These are phyloP conservation scores for Prunella vulgaris DNA, from an alignment of 257 asterid species.

Conservation along the genomic window DNA sequence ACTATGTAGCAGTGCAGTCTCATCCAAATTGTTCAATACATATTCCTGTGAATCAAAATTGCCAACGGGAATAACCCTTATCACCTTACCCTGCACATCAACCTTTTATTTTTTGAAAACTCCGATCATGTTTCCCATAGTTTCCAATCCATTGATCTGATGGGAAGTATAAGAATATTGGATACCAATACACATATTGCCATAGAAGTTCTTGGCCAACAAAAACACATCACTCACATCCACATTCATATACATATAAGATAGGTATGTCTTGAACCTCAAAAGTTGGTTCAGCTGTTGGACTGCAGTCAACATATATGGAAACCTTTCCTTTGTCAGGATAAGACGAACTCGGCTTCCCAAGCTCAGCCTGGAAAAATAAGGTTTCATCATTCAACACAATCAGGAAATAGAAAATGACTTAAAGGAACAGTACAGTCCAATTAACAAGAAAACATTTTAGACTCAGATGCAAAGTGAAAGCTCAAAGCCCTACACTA, in stretches of 20 bases:
- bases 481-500: background rate
- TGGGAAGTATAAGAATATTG: background rate
- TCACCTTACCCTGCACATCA: too few relatives aligned
- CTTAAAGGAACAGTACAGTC: background rate
- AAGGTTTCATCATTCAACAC: constrained; percentile 1
- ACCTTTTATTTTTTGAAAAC: too few relatives aligned
- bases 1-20: too few relatives aligned
- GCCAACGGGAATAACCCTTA: background rate
- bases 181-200: background rate
- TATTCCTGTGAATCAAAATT: background rate
- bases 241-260: background rate
- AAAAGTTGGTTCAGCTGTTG: constrained; percentile 86
- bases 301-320: constrained; percentile 81
- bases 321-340: constrained; percentile 84
- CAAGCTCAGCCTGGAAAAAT: constrained; percentile 84
- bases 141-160: background rate
- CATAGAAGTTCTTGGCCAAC: background rate
- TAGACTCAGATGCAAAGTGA: constrained; percentile 8
- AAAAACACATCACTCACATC: background rate
- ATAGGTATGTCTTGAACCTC: constrained; percentile 48
- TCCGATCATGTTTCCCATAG: background rate
- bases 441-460: background rate
- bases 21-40: too few relatives aligned
- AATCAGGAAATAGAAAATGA: background rate
- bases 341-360: constrained; percentile 61